phyloP scores from a whole-genome alignment of 2,329 filamentous ascomycete genomes.

The Aspergillus glaucus region DNA sequence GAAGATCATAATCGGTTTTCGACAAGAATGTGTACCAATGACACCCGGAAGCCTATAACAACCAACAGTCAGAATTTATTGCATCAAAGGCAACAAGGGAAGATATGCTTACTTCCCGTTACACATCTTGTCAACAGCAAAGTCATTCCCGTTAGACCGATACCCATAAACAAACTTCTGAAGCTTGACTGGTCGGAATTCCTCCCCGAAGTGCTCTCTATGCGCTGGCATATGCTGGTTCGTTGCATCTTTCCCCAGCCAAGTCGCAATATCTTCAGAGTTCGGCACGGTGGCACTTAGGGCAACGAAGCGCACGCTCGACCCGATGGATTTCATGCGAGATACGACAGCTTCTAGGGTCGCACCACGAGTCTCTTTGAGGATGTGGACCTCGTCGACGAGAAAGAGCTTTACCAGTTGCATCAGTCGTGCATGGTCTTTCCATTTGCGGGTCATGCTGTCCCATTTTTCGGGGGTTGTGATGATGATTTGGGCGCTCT shows the following conservation, averaged over 20 bases:
- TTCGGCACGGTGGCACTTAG: slow-evolving; percentile 81
- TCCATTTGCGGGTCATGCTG: slow-evolving; percentile 80
- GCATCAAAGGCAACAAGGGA: neutral
- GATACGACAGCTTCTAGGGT: slow-evolving; percentile 79
- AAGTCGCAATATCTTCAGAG: slow-evolving; percentile 69
- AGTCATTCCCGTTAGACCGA: slow-evolving; percentile 60
- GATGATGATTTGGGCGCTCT: slow-evolving; percentile 72
- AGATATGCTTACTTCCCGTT: slow-evolving; percentile 47
- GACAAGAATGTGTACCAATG: slow-evolving; percentile 59
- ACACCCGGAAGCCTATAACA: slow-evolving; percentile 55
- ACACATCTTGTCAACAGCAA: slow-evolving; percentile 66
- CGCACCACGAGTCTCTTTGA: slow-evolving; percentile 72
- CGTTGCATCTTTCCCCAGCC: slow-evolving; percentile 63
- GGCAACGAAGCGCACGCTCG: slow-evolving; percentile 70
- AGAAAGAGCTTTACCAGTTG: slow-evolving; percentile 71
- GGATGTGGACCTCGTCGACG: slow-evolving; percentile 81
- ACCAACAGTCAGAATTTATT: neutral
- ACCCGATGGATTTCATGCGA: slow-evolving; percentile 75
- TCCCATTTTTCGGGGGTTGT: slow-evolving; percentile 92
- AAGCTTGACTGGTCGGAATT: slow-evolving; percentile 70
- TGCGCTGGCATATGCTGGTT: slow-evolving; percentile 58
- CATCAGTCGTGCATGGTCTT: slow-evolving; percentile 68
- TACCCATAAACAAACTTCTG: slow-evolving; percentile 73
- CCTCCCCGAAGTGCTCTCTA: slow-evolving; percentile 67
- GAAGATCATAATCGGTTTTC: slow-evolving; percentile 77